These are phyloP conservation scores for Saitozyma sp. DNA, from an alignment of 768 basidiomycete genomes.

Conservation along the genomic window DNA sequence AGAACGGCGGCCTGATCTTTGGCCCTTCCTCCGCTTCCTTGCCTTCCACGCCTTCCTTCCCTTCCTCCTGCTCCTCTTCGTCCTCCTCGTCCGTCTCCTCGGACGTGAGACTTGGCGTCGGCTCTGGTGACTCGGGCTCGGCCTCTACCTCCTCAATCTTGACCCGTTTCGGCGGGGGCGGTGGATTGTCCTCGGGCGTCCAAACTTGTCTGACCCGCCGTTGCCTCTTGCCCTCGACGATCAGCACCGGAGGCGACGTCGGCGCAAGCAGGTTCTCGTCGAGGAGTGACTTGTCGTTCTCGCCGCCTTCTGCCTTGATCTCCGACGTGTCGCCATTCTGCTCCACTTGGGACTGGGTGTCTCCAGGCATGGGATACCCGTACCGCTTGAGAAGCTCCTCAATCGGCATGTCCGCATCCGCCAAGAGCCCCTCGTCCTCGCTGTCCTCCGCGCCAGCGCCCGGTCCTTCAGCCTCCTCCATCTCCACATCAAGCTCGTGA, in stretches of 20 bases:
- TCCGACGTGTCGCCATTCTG: background rate
- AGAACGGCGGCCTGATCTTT: conserved; percentile 52
- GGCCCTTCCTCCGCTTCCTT: conserved; percentile 22
- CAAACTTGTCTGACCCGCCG: conserved; percentile 35
- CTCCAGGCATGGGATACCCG: conserved; percentile 41
- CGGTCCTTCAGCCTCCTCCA: conserved; percentile 55
- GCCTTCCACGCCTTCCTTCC: conserved; percentile 12
- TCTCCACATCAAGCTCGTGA: conserved; percentile 54
- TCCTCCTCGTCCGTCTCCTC: conserved; percentile 19
- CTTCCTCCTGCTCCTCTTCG: conserved; percentile 21
- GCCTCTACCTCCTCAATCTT: conserved; percentile 33
- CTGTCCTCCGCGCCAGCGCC: conserved; percentile 30
- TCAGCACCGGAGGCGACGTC: conserved; percentile 9
- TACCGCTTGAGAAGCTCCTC: conserved; percentile 54
- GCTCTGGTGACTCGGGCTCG: conserved; percentile 13
- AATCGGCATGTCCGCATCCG: conserved; percentile 55
- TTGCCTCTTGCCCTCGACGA: conserved; percentile 40
- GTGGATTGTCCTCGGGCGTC: conserved; percentile 36
- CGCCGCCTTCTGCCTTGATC: background rate
- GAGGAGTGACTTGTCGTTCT: conserved; percentile 25
- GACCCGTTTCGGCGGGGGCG: conserved; percentile 14
- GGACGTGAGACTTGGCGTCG: conserved; percentile 1
- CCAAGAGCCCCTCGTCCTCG: conserved; percentile 53
- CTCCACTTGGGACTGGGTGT: conserved; percentile 1
- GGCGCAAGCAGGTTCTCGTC: conserved; percentile 17